Base-by-base conservation (phyloP, 306 rosid genomes). In the Delonix regia region DNA sequence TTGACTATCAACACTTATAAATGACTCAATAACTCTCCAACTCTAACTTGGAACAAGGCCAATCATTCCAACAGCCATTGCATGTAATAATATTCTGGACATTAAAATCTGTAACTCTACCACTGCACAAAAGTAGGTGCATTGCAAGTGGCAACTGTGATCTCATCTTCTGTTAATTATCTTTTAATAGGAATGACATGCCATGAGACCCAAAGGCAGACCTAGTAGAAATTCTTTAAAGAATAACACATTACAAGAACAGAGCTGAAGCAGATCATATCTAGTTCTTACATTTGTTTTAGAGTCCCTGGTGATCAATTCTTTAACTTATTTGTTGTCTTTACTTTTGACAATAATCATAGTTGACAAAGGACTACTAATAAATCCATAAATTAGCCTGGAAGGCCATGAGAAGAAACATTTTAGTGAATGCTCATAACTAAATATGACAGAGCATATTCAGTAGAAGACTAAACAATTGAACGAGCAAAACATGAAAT, bases 121-220 rank as follows among this genome's bases (percentile, higher is more conserved):
- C 65, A 49, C n/a, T 36, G 39, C 27, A 73, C 62, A 78, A 66
- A 73, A 65, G 33, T 34, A 57, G 47, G 71, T 33, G 66, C 66
- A 73, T 57, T 69, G 73, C 53, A 72, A 24, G 53, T 75, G 64
- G 69, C 44, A 64, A 9, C 47, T 33, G 18, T 22, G 63, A 71
- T 76, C 63, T 49, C 39, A 42, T 45, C 7, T 2, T 24, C 44
- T 47, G 39, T 34, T 27, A 25, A 15, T 48, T 76, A 56, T 33
- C 66, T 53, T 57, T 76, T 51, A 15, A 68, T 22, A 25, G 38
- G n/a, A 33, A 72, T 56, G 69, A 60, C 36, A 67, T 67, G 65
- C 53, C 38, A 67, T 51, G 30, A 84, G 34, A 73, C 24, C 59
- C 60, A 38, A 39, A 3, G 85, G 62, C 61, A 78, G 70, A 69